Conservation (phyloP, 106 monocot species). For the Iris macrosiphon region DNA sequence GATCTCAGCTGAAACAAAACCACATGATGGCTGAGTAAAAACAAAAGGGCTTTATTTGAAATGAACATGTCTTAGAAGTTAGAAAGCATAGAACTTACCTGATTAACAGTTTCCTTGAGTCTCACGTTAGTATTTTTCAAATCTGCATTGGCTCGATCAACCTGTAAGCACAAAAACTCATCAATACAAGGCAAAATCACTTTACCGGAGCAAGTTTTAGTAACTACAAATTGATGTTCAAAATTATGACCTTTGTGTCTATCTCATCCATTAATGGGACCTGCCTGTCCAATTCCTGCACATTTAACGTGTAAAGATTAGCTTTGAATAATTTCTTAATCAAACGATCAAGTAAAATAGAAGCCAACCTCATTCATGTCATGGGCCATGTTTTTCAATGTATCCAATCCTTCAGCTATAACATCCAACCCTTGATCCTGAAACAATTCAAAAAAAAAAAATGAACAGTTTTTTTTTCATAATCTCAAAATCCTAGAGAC, state of each 20-base stretch:
- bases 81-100: constrained; percentile 23
- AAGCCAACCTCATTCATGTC: constrained; percentile 91
- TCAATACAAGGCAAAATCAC: not conserved
- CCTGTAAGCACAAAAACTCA: constrained; percentile 20
- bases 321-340: not conserved
- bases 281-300: constrained; percentile 93
- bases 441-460: not conserved
- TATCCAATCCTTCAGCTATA: constrained; percentile 93
- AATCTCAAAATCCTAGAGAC: too few relatives aligned
- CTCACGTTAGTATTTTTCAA: constrained; percentile 97
- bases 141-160: constrained; percentile 67
- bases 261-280: constrained; percentile 98
- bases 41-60: not conserved
- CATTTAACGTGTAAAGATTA: not conserved
- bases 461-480: not conserved
- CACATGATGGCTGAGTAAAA: constrained; percentile 6
- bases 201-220: too few relatives aligned
- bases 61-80: not conserved
- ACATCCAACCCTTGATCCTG: constrained; percentile 92
- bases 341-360: constrained; percentile 5
- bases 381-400: constrained; percentile 88
- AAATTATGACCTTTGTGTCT: constrained; percentile 36
- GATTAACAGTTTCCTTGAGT: constrained; percentile 90
- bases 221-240: not conserved
- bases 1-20: constrained; percentile 66